Conservation (phyloP, 2,329 filamentous ascomycete species). For the Sporothrix dimorphospora region DNA sequence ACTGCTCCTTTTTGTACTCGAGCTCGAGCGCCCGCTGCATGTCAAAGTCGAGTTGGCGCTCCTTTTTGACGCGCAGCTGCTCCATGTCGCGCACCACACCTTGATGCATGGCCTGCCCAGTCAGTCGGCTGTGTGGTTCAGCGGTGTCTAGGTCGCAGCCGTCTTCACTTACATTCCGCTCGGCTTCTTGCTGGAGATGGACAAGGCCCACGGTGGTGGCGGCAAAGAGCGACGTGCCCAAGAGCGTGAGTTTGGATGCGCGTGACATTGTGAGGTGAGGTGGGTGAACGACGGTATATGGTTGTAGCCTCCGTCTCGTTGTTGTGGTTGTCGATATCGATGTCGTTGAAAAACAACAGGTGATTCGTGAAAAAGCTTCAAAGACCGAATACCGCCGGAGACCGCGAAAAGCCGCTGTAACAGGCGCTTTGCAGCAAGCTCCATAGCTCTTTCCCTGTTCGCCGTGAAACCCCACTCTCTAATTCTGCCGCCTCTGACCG, state of each 20-base stretch:
- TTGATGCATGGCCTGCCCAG: conserved; percentile 82
- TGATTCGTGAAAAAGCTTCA: conserved; percentile 21
- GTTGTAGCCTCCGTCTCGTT: not conserved
- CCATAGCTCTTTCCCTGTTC: not conserved
- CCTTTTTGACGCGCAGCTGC: conserved; percentile 84
- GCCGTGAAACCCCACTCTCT: not conserved
- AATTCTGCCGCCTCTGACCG: conserved; percentile 31
- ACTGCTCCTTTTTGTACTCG: conserved; percentile 89
- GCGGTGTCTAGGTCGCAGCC: too few species aligned
- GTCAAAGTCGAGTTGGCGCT: conserved; percentile 93
- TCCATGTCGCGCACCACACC: conserved; percentile 95
- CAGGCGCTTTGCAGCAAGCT: not conserved
- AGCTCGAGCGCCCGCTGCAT: conserved; percentile 83
- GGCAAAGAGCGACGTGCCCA: conserved; percentile 75
- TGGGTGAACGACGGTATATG: conserved; percentile 21
- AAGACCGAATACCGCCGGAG: not conserved
- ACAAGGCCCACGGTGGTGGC: conserved; percentile 79
- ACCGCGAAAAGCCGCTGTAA: not conserved
- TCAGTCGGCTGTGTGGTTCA: not conserved
- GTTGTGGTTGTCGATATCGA: not conserved
- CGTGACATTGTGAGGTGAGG: conserved; percentile 70
- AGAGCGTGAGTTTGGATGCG: conserved; percentile 83
- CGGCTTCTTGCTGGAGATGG: conserved; percentile 81
- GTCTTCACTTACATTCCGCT: conserved; percentile 69
- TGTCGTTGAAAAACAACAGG: conserved; percentile 9